phyloP scores from a whole-genome alignment of 179 eudicot genomes.

The Amaranthus tricolor region DNA sequence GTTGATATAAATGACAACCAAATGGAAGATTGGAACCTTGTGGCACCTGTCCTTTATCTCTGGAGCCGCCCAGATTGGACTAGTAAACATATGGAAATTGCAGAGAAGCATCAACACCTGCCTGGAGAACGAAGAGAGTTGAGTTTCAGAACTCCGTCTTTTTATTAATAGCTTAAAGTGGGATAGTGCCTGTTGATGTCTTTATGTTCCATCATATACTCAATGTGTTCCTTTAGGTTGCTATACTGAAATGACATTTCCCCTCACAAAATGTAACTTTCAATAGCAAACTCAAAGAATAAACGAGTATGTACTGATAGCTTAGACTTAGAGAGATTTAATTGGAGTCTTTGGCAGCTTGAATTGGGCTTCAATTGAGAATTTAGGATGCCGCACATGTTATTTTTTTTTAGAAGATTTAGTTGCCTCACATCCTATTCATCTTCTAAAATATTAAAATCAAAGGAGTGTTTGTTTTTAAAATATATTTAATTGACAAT shows the following conservation, averaged over 20 bases:
- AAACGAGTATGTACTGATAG: too few species aligned
- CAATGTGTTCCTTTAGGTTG: too few species aligned
- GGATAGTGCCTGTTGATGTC: too few species aligned
- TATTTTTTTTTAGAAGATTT: neutral
- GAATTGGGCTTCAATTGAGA: neutral
- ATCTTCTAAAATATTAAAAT: too few species aligned
- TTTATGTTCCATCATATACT: too few species aligned
- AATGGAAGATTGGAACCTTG: constrained; percentile 78
- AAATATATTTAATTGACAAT: too few species aligned
- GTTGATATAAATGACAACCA: constrained; percentile 66
- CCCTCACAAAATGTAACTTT: too few species aligned
- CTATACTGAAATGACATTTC: too few species aligned
- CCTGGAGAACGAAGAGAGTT: constrained; percentile 28
- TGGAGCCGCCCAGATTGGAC: constrained; percentile 88
- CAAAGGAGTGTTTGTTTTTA: too few species aligned
- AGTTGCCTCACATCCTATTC: neutral
- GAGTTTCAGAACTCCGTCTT: constrained; percentile 16
- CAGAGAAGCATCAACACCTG: constrained; percentile 54
- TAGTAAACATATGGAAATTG: constrained; percentile 53
- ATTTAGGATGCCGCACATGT: neutral
- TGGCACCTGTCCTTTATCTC: constrained; percentile 71
- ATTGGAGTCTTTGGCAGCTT: neutral
- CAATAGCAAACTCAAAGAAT: too few species aligned
- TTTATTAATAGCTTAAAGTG: too few species aligned
- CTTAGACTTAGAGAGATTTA: too few species aligned